These are phyloP conservation scores for Ganoderma lucidum DNA, from an alignment of 1,284 basidiomycete genomes.

Conservation along the genomic window DNA sequence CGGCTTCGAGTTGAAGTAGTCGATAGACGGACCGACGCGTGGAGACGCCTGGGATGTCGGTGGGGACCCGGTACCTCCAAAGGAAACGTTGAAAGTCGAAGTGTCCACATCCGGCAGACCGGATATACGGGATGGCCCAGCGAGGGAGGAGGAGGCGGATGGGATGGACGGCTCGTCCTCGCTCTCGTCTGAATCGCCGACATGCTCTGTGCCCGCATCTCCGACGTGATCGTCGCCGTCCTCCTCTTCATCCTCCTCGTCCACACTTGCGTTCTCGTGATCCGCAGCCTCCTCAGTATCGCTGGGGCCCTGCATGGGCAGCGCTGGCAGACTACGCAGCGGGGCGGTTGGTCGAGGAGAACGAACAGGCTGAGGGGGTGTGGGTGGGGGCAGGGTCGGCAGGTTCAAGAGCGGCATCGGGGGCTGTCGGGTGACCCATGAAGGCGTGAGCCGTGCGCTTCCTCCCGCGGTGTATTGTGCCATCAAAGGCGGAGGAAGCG, in stretches of 20 bases:
- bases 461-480: constrained; percentile 42
- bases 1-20: constrained; percentile 42
- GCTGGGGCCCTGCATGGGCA: constrained; percentile 54
- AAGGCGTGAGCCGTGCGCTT: constrained; percentile 57
- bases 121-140: constrained; percentile 28
- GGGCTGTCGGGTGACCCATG: constrained; percentile 55
- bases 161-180: constrained; percentile 44
- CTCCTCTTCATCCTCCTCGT: constrained; percentile 48
- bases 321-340: constrained; percentile 56
- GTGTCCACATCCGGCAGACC: constrained; percentile 37
- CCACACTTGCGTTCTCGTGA: constrained; percentile 48
- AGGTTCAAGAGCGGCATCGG: constrained; percentile 59
- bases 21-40: constrained; percentile 28
- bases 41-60: constrained; percentile 27
- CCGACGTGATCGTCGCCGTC: constrained; percentile 31
- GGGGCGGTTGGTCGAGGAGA: constrained; percentile 38
- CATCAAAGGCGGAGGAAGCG: constrained; percentile 44
- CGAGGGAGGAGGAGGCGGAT: constrained; percentile 19
- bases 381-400: constrained; percentile 50
- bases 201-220: constrained; percentile 39
- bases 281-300: constrained; percentile 45
- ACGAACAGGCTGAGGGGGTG: constrained; percentile 35
- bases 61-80: constrained; percentile 23
- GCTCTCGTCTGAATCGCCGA: constrained; percentile 39
- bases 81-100: constrained; percentile 33